Evolutionary conservation across 2,329 filamentous ascomycete genomes (phyloP), one percentile per base, ranked within the genome.

Genomic region (Torrubiella hemipterigena): DNA sequence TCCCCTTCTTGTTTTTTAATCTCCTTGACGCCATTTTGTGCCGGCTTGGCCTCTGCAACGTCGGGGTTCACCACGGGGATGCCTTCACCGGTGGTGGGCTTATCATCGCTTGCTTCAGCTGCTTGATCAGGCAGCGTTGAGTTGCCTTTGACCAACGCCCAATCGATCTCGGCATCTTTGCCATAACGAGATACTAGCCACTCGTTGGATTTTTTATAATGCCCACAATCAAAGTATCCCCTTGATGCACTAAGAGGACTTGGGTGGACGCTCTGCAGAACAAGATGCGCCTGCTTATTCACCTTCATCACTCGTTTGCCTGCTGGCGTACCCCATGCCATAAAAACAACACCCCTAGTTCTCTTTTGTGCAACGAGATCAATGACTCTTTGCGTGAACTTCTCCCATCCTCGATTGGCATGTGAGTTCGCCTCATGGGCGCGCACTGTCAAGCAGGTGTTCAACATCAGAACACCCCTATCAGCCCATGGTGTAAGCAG

Each of bases 401-500:
- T 67, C 58, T 98, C 91, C 91, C 91, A 98, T 12, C 91, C 91
- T 40, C 78, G 78, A 46, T 81, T 80, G 3, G 81, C 65, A 55
- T 98, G 91, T 17, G 76, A 83, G 52, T 91, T 89, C 28, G 91
- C 78, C 44, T 93, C 76, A 50, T 93, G 82, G 1, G 84, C 84
- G 16, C 85, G 81, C 13, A 98, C 91, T 0, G 91, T 98, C 33
- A 98, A 65, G 53, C 86, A 94, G 1, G 91, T 93, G 54, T 98
- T 98, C 42, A 98, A 71, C 59, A 98, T 69, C 25, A 98, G 69
- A 5, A 98, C 87, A 29, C 91, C 91, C 30, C 81, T 79, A 44
- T 95, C 81, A 1, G 91, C 89, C 91, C 91, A 98, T 0, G 87
- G 84, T 0, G 79, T 95, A 14, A 98, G 69, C 0, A 93, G 71